These are phyloP conservation scores for Corymbia maculata DNA, from an alignment of 345 rosid genomes.

Conservation along the genomic window DNA sequence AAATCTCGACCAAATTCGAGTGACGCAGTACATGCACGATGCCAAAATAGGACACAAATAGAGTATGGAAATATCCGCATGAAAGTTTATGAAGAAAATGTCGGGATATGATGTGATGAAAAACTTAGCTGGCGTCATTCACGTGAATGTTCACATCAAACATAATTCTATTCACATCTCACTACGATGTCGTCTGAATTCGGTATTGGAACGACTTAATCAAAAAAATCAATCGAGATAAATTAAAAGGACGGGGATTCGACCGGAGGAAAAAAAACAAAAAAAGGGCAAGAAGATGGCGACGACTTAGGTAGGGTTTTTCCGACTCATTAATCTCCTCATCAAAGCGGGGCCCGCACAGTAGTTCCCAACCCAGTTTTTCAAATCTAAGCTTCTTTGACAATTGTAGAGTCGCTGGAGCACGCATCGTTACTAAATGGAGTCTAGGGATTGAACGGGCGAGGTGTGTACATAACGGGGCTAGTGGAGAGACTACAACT, in stretches of 20 bases:
- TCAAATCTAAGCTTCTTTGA: not conserved
- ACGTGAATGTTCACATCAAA: accelerated
- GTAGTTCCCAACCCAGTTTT: not conserved
- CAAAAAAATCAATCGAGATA: not conserved
- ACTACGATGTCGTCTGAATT: no score
- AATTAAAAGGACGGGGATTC: not conserved
- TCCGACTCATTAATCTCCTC: not conserved
- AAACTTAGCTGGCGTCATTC: accelerated
- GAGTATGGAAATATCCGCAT: no score
- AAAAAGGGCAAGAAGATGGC: not conserved
- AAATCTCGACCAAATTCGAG: not conserved
- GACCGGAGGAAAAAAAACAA: not conserved
- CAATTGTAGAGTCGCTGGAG: not conserved
- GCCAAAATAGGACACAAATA: not conserved
- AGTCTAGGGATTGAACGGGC: not conserved
- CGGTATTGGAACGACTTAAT: not conserved
- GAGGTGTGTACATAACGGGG: not conserved
- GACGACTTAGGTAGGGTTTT: not conserved
- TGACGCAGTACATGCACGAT: not conserved
- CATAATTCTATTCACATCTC: not conserved
- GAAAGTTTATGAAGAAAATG: not conserved
- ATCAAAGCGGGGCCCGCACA: not conserved
- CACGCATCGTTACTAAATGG: not conserved
- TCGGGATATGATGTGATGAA: not conserved
- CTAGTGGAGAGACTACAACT: not conserved